Base-by-base conservation (phyloP, 208 protist genomes). In the Porcisia hertigi region DNA sequence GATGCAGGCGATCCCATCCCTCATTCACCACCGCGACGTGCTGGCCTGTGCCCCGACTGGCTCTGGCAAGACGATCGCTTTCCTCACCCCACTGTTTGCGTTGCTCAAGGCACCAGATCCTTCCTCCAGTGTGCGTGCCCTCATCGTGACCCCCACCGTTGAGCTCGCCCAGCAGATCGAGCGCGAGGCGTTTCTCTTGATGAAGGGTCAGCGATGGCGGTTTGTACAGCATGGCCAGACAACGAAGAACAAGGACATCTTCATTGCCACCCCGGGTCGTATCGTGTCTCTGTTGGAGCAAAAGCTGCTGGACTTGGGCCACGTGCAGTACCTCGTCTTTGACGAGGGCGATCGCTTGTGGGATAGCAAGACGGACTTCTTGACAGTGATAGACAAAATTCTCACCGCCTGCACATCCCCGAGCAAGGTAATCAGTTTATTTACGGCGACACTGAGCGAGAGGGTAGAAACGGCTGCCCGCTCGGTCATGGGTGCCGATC, bases 271-370 rank as follows among this genome's bases (percentile, higher is more conserved):
- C 55, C 97, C 95, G 8, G 86, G 92, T 25, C 91, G 96, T 64
- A 80, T 98, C 54, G 75, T 90, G n/a, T 85, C 82, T 1, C 66
- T 98, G 76, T 63, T 97, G 58, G 81, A 95, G 79, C 85, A 97
- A 70, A 93, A 91, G 76, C 71, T 94, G 43, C 73, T 98, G 54
- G 82, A 92, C 78, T 81, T 97, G 25, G 72, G 78, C 59, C 76
- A 85, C 5, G 92, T 97, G 59, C 77, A 97, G 85, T 96, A 94
- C 82, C 60, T 98, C 39, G 94, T 99, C n/a, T 98, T 99, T 80
- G 99, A 99, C 85, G 99, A 99, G 82, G 98, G 95, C 60, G 99
- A 99, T 88, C 86, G 92, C 36, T 89, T 99, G 52, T 99, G 98
- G 83, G 98, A 99, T 81, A 89, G 73, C 43, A 88, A 82, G 72